These are phyloP conservation scores for Eucalyptus marginata DNA, from an alignment of 345 rosid species.

Conservation along the genomic window DNA sequence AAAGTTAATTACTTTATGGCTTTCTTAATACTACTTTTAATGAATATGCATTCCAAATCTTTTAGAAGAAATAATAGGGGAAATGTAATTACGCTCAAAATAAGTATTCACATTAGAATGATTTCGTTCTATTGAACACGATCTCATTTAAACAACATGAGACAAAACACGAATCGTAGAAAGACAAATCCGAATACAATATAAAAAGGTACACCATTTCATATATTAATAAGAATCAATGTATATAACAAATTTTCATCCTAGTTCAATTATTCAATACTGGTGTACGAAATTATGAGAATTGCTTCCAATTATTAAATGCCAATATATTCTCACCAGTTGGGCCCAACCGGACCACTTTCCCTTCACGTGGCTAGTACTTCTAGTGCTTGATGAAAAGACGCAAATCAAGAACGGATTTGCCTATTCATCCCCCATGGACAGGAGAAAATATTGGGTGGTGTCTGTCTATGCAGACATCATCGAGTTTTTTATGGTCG, in stretches of 20 bases:
- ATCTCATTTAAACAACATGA: background rate
- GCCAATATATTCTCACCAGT: background rate
- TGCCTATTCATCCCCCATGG: background rate
- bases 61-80: background rate
- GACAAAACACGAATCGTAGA: background rate
- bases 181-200: background rate
- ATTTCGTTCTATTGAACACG: background rate
- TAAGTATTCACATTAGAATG: background rate
- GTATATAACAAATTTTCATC: background rate
- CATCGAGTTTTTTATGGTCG: background rate
- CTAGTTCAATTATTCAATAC: background rate
- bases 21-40: background rate
- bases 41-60: background rate
- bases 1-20: background rate
- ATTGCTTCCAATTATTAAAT: background rate
- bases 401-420: background rate
- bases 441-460: background rate
- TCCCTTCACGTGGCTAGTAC: background rate
- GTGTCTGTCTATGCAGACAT: background rate
- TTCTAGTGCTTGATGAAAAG: background rate
- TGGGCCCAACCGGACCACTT: background rate
- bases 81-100: background rate
- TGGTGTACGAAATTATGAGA: background rate
- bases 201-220: background rate
- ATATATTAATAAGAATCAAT: background rate